These are phyloP conservation scores for Trypanosoma avium DNA, from an alignment of 208 protist genomes.

Conservation along the genomic window DNA sequence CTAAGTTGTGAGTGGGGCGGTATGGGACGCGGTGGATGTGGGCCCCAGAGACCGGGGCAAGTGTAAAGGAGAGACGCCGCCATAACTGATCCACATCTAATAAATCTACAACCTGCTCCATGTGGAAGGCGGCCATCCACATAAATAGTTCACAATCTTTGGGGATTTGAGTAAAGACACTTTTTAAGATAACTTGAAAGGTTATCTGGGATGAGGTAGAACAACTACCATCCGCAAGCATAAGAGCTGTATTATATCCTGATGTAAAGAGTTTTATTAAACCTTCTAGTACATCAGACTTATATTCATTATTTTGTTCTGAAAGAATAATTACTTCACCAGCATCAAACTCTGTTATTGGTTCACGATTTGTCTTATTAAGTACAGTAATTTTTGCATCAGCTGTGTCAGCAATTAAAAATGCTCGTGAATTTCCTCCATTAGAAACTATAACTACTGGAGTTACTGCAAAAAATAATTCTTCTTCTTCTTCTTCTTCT, in stretches of 20 bases:
- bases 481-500: neutral
- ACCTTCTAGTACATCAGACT: neutral
- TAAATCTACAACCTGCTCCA: neutral
- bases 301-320: neutral
- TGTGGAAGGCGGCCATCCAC: neutral
- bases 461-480: neutral
- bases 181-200: neutral
- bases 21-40: neutral
- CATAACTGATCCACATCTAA: neutral
- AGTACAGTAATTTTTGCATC: neutral
- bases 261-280: neutral
- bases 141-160: neutral
- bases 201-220: neutral
- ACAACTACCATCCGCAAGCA: neutral
- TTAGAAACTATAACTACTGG: neutral
- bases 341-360: neutral
- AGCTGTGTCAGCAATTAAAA: neutral
- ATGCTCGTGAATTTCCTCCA: neutral
- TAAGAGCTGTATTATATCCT: neutral
- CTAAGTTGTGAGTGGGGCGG: no score
- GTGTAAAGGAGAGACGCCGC: neutral
- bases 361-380: neutral
- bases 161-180: neutral
- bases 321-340: neutral
- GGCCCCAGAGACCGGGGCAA: neutral